phyloP scores from a whole-genome alignment of 495 filamentous ascomycete species.

The Platismatia glauca region DNA sequence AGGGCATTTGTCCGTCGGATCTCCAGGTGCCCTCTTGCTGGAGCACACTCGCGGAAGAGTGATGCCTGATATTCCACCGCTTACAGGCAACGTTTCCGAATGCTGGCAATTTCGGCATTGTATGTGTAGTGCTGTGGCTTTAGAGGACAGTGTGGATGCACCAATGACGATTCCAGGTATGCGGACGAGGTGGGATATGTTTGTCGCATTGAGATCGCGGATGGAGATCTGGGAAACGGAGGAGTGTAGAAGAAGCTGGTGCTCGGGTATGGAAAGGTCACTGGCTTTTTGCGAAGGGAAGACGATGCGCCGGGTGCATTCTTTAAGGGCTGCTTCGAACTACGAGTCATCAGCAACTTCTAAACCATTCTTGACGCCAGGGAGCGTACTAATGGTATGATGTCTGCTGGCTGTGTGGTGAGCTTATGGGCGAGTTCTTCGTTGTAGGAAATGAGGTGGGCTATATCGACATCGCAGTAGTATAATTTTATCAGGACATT shows the following conservation, averaged over 20 bases:
- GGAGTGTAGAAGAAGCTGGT: conserved; percentile 94
- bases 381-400: conserved; percentile 72
- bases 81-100: conserved; percentile 58
- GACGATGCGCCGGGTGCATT: conserved; percentile 87
- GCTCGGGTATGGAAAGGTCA: conserved; percentile 64
- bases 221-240: conserved; percentile 84
- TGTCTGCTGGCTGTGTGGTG: conserved; percentile 80
- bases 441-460: conserved; percentile 92
- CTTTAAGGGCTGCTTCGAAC: conserved; percentile 86
- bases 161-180: conserved; percentile 98
- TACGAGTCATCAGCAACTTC: conserved; percentile 31
- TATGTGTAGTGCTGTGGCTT: conserved; percentile 77
- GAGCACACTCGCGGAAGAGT: conserved; percentile 73
- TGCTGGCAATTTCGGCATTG: conserved; percentile 84
- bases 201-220: conserved; percentile 83
- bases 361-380: neutral
- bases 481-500: conserved; percentile 93
- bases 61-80: conserved; percentile 78
- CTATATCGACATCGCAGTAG: conserved; percentile 94
- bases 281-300: conserved; percentile 64
- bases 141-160: conserved; percentile 91
- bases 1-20: conserved; percentile 64
- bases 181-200: conserved; percentile 88
- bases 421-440: conserved; percentile 91
- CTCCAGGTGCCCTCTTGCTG: conserved; percentile 46